These are phyloP conservation scores for Septoria petroselini DNA, from an alignment of 2,329 filamentous ascomycete species.

Conservation along the genomic window DNA sequence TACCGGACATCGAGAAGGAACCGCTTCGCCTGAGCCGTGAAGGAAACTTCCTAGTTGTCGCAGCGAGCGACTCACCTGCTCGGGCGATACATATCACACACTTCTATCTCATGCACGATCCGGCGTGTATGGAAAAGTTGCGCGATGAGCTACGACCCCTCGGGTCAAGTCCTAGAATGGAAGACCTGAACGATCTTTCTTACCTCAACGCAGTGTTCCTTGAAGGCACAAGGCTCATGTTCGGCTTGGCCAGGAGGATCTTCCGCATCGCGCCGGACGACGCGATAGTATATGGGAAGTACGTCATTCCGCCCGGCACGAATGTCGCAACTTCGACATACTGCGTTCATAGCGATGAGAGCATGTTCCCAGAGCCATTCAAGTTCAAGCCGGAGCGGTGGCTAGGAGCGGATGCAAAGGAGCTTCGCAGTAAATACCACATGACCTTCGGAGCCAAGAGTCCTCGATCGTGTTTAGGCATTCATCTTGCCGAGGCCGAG, in stretches of 20 bases:
- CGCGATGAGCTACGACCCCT: conserved; percentile 8
- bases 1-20: conserved; percentile 15
- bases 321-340: conserved; percentile 32
- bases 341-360: conserved; percentile 35
- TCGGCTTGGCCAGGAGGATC: conserved; percentile 24
- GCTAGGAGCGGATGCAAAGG: conserved; percentile 7
- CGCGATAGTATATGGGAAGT: conserved; percentile 13
- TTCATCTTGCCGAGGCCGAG: conserved; percentile 39
- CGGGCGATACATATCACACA: conserved; percentile 10
- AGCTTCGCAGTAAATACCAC: conserved; percentile 30
- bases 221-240: conserved; percentile 29
- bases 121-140: conserved; percentile 7
- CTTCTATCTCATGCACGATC: conserved; percentile 13
- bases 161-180: conserved; percentile 12
- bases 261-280: conserved; percentile 27
- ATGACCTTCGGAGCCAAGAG: conserved; percentile 37
- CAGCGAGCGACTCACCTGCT: conserved; percentile 11
- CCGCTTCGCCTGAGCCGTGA: conserved; percentile 12
- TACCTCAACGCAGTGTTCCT: conserved; percentile 25
- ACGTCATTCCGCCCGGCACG: conserved; percentile 24
- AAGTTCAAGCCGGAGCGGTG: conserved; percentile 29
- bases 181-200: conserved; percentile 17
- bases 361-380: conserved; percentile 34
- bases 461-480: conserved; percentile 31
- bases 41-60: conserved; percentile 13